Base-by-base conservation (phyloP, 2,329 filamentous ascomycete species). In the Xylariaceae sp. region DNA sequence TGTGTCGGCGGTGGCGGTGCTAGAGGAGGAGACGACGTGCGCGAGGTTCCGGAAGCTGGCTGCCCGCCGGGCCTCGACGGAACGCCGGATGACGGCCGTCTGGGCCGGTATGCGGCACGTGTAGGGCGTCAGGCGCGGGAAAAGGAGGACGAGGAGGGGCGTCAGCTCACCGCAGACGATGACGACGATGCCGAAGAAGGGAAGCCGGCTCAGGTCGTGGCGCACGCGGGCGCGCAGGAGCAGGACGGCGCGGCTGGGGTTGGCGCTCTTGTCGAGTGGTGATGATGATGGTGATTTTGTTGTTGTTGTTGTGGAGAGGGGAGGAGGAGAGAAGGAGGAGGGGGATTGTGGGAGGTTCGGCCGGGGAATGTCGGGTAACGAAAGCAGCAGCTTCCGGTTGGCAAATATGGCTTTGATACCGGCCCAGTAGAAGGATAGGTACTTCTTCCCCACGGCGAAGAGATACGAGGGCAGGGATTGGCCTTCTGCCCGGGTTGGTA, bases 131-230 rank as follows among this genome's bases (percentile, higher is more conserved):
- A 88, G 68, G 26, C 67, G 67, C 14, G 81, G 79, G 17, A 94
- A 66, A 21, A 79, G 74, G 5, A 88, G 67, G 1, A 94, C 83
- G 5, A 94, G 64, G 5, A 97, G 57, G 0, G 89, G 88, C 2
- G 89, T 86, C 64, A 94, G 83, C 63, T 97, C 90, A 17, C 88
- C 90, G 58, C 85, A 86, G 12, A 94, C 47, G 1, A 90, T 54
- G 5, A 95, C 70, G 34, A 96, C 66, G 3, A 94, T 45, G 0
- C 69, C 81, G 59, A 98, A 96, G 1, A 85, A 61, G 0, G 89
- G 87, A 36, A 96, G 69, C 16, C 88, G 81, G n/a, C 77, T 66
- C 31, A 87, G 65, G 60, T 97, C 92, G 53, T 84, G 75, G 29
- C 70, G 67, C 29, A 80, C 81, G 42, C 90, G 76, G 44, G 67